Base-by-base conservation (phyloP, 441 rosid genomes). In the Pelargonium fulgidum region DNA sequence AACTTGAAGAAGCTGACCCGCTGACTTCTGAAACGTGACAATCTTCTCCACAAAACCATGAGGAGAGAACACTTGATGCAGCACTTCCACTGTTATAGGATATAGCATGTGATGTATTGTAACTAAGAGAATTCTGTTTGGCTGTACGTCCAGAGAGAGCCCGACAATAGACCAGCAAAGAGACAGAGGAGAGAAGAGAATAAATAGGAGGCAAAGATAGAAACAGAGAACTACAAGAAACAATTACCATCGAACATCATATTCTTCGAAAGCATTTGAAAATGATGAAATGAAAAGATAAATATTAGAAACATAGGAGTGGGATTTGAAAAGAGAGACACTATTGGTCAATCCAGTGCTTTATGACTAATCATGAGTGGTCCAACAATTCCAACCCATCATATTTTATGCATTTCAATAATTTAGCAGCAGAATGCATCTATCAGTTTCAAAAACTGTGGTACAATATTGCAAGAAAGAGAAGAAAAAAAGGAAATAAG, bases 71-170 rank as follows among this genome's bases (percentile, higher is more conserved):
- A 56, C 24, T 56, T 56, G 62, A 56, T 56, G 62, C 62, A 56
- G 62, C 62, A 16, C 62, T 56, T 56, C 62, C 24, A 56, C 62
- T 56, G 62, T 16, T 56, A 56, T 16, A 17, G 62, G 62, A 56
- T 56, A 56, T 56, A 56, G 24, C 24, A 56, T 56, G 26, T 56
- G 62, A 56, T 56, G 62, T 56, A 56, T 7, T 17, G 62, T 56
- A 56, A 56, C 62, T 56, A 56, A 56, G 24, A 56, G 62, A 56
- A 56, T 56, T 56, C 62, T 20, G 62, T 56, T 56, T 56, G 98
- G 99, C 98, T 94, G 91, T 33, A 81, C 87, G 79, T 84, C 88
- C 87, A 56, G 17, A 72, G 77, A 75, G 81, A 78, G 80, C 81
- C 86, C 85, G 75, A 79, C 72, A 83, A 84, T 79, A 84, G 77